Base-by-base conservation (phyloP, 139 green algal species). In the Deuterostichococcus epilithicus region DNA sequence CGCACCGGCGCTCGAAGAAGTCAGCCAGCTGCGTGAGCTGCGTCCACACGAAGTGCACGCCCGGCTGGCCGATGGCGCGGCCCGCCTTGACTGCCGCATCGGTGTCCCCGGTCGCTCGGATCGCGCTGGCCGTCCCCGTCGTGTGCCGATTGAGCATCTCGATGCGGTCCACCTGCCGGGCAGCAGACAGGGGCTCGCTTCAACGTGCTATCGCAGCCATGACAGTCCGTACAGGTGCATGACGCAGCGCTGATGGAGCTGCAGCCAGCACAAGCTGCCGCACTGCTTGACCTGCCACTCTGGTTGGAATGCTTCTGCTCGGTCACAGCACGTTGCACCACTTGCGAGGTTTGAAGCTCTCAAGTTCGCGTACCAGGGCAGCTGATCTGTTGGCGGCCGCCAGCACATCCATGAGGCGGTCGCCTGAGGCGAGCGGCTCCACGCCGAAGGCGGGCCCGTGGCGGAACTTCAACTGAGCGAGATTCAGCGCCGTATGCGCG, bases 401-500 rank as follows among this genome's bases (percentile, higher is more conserved):
- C 42, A 94, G 80, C 74, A 93, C 80, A 23, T 92, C 90, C 34
- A 82, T 34, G 80, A 94, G 83, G 65, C 79, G 81, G 73, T 91
- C 83, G 5, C 77, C 77, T 15, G 71, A 39, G 39, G 37, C 38
- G 26, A 67, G 65, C 30, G 63, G n/a, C 18, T 32, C 47, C 3
- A 59, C 74, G 1, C 78, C 84, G 37, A 76, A 90, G 1, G 47
- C 33, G 23, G 70, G 78, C 79, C 91, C 91, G 25, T 91, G 79
- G 63, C 82, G 77, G 35, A 98, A 87, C 82, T 98, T 98, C 37
- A 98, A 87, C 36, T 86, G 73, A 0, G 86, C 89, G 45, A 98
- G 86, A 75, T 98, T 93, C 88, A 98, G 83, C 1, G 94, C 91
- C 0, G 92, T 88, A 0, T 82, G 73, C 0, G 94, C 93, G 73